Conservation (phyloP, 257 asterid genomes). For the Oldenlandia corymbosa region DNA sequence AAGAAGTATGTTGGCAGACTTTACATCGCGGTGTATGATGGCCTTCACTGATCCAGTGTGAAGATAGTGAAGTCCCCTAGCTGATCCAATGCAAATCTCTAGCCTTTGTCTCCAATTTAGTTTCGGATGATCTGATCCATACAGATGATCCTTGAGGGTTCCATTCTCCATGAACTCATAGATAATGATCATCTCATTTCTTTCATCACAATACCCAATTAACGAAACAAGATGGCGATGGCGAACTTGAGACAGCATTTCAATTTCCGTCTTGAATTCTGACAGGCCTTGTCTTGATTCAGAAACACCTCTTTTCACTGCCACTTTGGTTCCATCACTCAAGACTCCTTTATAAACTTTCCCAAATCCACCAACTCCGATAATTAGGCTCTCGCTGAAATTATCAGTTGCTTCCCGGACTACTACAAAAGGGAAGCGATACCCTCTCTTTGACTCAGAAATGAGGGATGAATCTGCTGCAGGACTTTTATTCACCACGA, state of each 20-base stretch:
- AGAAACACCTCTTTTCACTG: conserved; percentile 34
- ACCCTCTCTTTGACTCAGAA: conserved; percentile 26
- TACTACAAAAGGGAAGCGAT: conserved; percentile 33
- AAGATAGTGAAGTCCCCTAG: conserved; percentile 45
- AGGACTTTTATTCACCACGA: conserved; percentile 1
- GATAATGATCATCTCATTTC: conserved; percentile 37
- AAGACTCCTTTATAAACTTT: conserved; percentile 36
- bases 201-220: conserved; percentile 37
- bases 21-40: conserved; percentile 42
- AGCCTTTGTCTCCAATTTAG: conserved; percentile 36
- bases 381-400: conserved; percentile 27
- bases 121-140: conserved; percentile 25
- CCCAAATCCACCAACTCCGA: conserved; percentile 45
- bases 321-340: conserved; percentile 32
- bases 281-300: conserved; percentile 30
- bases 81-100: conserved; percentile 44
- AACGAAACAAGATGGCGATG: conserved; percentile 43
- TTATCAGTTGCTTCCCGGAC: conserved; percentile 34
- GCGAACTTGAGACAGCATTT: conserved; percentile 36
- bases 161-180: conserved; percentile 47
- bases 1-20: conserved; percentile 37
- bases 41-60: conserved; percentile 36
- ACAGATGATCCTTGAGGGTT: conserved; percentile 29
- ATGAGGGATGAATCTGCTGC: conserved; percentile 15
- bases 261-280: conserved; percentile 38